A percentile compares a stretch with the other conserved stretches of the same genome.
Conservation (phyloP, 106 monocot species). For the Ottelia alismoides region DNA sequence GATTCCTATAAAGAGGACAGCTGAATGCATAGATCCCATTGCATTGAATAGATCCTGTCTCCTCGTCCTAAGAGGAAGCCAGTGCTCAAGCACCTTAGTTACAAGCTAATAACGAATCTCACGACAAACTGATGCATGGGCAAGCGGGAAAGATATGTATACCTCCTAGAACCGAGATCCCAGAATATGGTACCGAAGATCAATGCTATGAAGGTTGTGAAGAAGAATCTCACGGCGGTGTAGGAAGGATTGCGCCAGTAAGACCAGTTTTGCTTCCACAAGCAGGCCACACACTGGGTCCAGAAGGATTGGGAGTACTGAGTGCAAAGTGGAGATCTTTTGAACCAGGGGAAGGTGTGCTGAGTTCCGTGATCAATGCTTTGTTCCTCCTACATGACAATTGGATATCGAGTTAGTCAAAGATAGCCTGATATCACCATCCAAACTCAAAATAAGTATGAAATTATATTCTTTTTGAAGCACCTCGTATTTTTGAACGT, state of each 20-base stretch:
- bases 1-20: constrained; percentile 1
- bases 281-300: constrained; percentile 12
- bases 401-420: too few relatives aligned
- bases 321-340: constrained; percentile 5
- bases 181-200: constrained; percentile 13
- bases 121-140: neutral
- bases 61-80: too few relatives aligned
- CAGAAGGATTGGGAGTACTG: constrained; percentile 12
- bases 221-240: constrained; percentile 2
- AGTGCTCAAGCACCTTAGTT: constrained; percentile 1
- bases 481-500: too few relatives aligned
- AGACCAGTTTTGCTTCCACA: constrained; percentile 11
- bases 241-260: constrained; percentile 14
- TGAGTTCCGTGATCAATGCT: constrained; percentile 6
- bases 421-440: too few relatives aligned
- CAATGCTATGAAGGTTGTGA: constrained; percentile 11
- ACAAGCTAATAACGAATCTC: neutral
- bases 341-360: constrained; percentile 7
- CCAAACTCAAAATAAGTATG: too few relatives aligned
- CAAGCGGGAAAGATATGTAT: neutral
- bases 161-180: constrained; percentile 8
- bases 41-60: constrained; percentile 6
- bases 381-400: constrained; percentile 15
- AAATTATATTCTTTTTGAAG: too few relatives aligned
- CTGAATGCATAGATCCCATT: constrained; percentile 8